Percentiles rank a stretch among this genome's conserved stretches.
These are phyloP conservation scores for Macrophomina phaseolina DNA, from an alignment of 2,329 filamentous ascomycete genomes.

Conservation along the genomic window DNA sequence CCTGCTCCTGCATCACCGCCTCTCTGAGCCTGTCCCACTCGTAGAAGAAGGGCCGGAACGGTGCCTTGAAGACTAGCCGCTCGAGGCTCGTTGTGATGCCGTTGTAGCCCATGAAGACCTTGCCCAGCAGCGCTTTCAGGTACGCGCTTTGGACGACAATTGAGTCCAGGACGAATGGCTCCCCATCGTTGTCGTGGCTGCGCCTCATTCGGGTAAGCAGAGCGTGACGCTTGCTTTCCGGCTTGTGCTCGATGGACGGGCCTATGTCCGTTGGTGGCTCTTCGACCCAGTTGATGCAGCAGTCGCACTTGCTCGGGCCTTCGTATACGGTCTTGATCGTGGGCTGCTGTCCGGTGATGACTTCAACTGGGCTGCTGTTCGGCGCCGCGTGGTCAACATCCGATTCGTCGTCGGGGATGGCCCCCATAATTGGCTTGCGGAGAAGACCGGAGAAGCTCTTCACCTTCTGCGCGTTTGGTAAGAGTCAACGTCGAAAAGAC, in stretches of 20 bases:
- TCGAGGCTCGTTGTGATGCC: conserved; percentile 41
- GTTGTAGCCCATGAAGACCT: conserved; percentile 40
- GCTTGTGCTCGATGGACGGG: conserved; percentile 31
- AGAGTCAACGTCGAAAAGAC: neutral
- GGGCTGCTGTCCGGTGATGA: neutral
- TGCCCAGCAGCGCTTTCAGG: conserved; percentile 39
- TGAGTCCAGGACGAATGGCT: conserved; percentile 33
- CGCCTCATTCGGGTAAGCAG: conserved; percentile 31
- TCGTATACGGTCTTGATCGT: conserved; percentile 32
- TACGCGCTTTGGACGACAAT: conserved; percentile 44
- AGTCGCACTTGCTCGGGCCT: conserved; percentile 30
- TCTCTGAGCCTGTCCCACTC: conserved; percentile 40
- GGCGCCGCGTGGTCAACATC: neutral
- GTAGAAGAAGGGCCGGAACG: conserved; percentile 45
- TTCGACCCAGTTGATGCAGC: conserved; percentile 34
- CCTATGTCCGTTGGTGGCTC: conserved; percentile 30
- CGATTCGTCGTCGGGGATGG: neutral
- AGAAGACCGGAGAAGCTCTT: neutral
- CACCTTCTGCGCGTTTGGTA: neutral
- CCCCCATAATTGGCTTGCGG: neutral
- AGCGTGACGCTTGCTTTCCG: conserved; percentile 31
- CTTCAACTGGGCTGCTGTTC: neutral
- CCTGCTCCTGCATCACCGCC: conserved; percentile 32
- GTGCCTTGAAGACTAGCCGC: conserved; percentile 39
- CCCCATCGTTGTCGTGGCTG: neutral